These are phyloP conservation scores for Phycomyces blakesleeanus DNA, from an alignment of 192 early-diverging fungal genomes.

Conservation along the genomic window DNA sequence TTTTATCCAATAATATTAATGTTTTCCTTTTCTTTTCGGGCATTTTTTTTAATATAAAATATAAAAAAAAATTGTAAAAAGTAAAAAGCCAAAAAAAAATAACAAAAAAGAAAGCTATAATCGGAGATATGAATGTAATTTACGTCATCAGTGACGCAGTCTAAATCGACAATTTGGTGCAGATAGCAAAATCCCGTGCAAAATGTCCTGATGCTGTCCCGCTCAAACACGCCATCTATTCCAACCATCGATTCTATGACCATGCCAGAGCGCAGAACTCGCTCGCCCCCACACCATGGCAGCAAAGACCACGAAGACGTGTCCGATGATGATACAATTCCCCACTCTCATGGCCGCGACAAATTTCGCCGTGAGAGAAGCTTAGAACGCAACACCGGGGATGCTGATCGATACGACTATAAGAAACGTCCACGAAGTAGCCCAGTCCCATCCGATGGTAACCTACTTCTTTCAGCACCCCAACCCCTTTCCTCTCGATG, in stretches of 20 bases:
- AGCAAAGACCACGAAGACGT: conserved; percentile 23
- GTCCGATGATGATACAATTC: conserved; percentile 36
- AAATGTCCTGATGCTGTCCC: neutral
- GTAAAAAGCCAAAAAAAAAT: no score
- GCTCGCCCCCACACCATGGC: conserved; percentile 14
- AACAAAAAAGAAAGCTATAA: no score
- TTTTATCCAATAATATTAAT: no score
- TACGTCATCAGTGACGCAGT: no score
- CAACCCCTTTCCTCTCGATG: neutral
- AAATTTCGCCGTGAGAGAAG: conserved; percentile 38
- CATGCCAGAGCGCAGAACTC: conserved; percentile 22
- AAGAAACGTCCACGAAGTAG: conserved; percentile 30
- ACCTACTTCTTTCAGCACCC: neutral
- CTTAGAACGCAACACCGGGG: conserved; percentile 21
- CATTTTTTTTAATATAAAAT: no score
- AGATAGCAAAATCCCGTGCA: neutral
- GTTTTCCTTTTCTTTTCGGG: no score
- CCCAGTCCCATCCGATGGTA: conserved; percentile 35
- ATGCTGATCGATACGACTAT: conserved; percentile 26
- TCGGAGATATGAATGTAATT: no score
- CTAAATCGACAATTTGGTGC: no score
- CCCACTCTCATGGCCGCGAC: conserved; percentile 25
- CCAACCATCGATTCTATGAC: neutral
- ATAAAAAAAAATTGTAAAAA: no score
- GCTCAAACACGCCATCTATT: neutral